Evolutionary conservation across 352 stramenopile species (phyloP).

Genomic region (Pythium dissimile): DNA sequence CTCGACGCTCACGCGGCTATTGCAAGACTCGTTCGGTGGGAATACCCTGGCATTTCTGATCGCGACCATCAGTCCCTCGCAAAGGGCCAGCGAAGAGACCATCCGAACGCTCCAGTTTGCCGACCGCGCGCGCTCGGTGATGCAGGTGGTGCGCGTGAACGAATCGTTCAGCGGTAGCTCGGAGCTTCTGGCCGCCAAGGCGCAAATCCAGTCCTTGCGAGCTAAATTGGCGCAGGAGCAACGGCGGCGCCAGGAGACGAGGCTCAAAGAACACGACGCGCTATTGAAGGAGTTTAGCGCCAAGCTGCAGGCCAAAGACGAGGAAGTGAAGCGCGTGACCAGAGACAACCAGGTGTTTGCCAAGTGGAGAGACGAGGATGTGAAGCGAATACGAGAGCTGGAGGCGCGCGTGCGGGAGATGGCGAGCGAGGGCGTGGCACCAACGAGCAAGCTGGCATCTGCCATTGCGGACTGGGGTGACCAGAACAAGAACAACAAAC

Average conservation of each 20-base stretch:
- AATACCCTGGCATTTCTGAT: slow-evolving; percentile 75
- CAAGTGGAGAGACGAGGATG: slow-evolving; percentile 58
- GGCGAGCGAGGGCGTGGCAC: neutral
- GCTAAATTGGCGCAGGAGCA: slow-evolving; percentile 50
- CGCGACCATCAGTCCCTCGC: slow-evolving; percentile 53
- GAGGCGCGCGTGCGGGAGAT: slow-evolving; percentile 18
- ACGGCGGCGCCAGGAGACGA: slow-evolving; percentile 37
- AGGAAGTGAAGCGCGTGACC: slow-evolving; percentile 47
- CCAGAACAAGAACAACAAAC: neutral
- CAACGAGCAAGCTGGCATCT: too few species aligned
- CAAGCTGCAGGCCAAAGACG: slow-evolving; percentile 59
- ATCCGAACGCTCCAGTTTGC: slow-evolving; percentile 79
- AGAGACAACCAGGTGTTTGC: slow-evolving; percentile 60
- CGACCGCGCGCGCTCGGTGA: slow-evolving; percentile 63
- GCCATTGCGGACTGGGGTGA: too few species aligned
- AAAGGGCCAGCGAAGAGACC: slow-evolving; percentile 54
- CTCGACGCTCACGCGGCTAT: slow-evolving; percentile 83
- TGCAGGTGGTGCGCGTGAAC: slow-evolving; percentile 74
- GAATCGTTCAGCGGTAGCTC: slow-evolving; percentile 43
- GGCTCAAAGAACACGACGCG: slow-evolving; percentile 54
- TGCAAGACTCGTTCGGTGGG: slow-evolving; percentile 81
- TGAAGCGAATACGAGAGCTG: slow-evolving; percentile 50
- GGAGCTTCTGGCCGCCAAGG: slow-evolving; percentile 54
- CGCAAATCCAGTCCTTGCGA: slow-evolving; percentile 52
- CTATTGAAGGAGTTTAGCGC: slow-evolving; percentile 45